Base-by-base conservation (phyloP, 176 grass and related monocot genomes). In the Thalia dealbata region DNA sequence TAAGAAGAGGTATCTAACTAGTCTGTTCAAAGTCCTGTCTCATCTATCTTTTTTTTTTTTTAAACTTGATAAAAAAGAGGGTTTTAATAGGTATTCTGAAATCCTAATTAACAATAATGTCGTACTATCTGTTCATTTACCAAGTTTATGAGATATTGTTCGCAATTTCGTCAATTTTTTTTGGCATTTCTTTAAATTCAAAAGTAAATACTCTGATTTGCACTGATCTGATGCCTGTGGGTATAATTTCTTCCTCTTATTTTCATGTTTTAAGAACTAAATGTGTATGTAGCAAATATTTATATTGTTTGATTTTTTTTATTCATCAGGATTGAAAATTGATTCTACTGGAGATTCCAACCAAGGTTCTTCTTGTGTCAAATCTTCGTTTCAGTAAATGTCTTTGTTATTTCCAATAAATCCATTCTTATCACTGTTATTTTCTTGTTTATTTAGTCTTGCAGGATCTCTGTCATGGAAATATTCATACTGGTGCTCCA, bases 401-500 rank as follows among this genome's bases (percentile, higher is more conserved):
- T 25, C 23, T 52, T 28, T 41, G 14, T 56, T 43, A 16, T 14
- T 56, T 56, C 29, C 2, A 4, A 55, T 7, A 9, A 7, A n/a
- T 11, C 52, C 6, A 52, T 41, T 15, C 25, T 19, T 25, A 14
- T 45, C 21, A 86, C 24, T 73, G 30, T 83, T 24, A 70, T n/a
- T 73, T 73, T 28, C 30, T 59, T 62, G 21, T 80, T 64, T 83
- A 14, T 42, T 19, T 75, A 72, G 72, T 41, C 19, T 10, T 75
- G 74, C 71, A 76, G 38, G 19, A 67, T 51, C 24, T 85, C 71
- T 73, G 82, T 52, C 86, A 82, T 88, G 85, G 67, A 78, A 93
- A 93, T 86, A 85, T 92, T 79, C 95, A 99, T 75, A 84, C 71
- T 10, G 90, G 85, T 14, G 87, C 90, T 75, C 77, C 72, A 63